Conservation (phyloP, 1,139 yeast genomes). For the Magnusiomyces suaveolens region DNA sequence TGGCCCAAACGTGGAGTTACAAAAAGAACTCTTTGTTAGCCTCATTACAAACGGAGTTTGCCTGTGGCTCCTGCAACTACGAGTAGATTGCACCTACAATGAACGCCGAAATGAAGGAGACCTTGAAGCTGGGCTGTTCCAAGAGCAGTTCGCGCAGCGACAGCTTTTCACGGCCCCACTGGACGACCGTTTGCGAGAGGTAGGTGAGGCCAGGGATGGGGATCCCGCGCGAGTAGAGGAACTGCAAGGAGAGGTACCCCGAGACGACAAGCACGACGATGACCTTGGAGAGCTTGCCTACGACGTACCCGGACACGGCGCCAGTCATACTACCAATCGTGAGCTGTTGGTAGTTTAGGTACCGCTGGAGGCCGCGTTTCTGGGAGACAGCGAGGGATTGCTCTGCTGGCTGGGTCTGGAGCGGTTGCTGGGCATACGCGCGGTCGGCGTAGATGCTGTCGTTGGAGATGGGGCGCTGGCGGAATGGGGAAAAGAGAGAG, state of each 20-base stretch:
- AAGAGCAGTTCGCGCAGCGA: conserved; percentile 47
- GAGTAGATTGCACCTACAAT: conserved; percentile 55
- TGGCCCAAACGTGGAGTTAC: too few species aligned
- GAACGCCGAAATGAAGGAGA: conserved; percentile 50
- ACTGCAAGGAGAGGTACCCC: conserved; percentile 45
- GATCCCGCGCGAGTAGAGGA: conserved; percentile 50
- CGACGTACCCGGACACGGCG: conserved; percentile 48
- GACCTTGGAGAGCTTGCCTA: conserved; percentile 56
- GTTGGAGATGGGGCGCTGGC: background rate
- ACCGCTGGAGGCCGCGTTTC: conserved; percentile 5
- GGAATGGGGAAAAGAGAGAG: background rate
- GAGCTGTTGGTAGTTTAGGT: conserved; percentile 52
- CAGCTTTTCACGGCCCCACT: conserved; percentile 40
- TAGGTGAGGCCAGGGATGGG: conserved; percentile 32
- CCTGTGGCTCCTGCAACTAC: too few species aligned
- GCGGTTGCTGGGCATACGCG: background rate
- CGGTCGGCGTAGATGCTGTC: background rate
- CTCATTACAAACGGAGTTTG: too few species aligned
- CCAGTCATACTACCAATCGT: conserved; percentile 64
- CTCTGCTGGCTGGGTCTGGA: too few species aligned
- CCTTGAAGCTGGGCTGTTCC: conserved; percentile 56
- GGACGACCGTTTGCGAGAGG: conserved; percentile 36
- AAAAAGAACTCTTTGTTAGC: too few species aligned
- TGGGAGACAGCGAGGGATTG: background rate
- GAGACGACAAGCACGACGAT: conserved; percentile 47